A percentile compares a stretch with the other conserved stretches of the same genome.
Evolutionary conservation across 2,329 filamentous ascomycete genomes (phyloP).

Genomic region (Zarea fungicola): DNA sequence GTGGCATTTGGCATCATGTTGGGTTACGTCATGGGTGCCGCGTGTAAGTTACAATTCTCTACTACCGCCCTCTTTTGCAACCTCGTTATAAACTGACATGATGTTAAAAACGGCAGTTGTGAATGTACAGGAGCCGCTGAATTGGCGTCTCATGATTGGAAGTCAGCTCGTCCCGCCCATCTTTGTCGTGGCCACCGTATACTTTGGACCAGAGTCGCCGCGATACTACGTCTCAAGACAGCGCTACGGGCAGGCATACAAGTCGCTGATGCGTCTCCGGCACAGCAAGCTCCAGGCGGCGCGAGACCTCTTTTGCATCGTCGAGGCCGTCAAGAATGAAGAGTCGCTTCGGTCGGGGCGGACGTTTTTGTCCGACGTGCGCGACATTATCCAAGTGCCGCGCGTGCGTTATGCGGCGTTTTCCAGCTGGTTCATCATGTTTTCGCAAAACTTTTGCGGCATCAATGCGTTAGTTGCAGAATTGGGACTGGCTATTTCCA

Average conservation of each 20-base stretch:
- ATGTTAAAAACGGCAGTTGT: too few species aligned
- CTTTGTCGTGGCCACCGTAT: constrained; percentile 46
- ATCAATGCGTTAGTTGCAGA: too few species aligned
- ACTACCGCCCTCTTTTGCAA: too few species aligned
- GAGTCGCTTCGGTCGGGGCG: too few species aligned
- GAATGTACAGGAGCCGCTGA: too few species aligned
- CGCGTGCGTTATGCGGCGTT: constrained; percentile 54
- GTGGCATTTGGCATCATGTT: constrained; percentile 33
- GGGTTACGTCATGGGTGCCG: constrained; percentile 34
- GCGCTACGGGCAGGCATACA: constrained; percentile 37
- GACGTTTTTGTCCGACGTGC: too few species aligned
- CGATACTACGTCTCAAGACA: constrained; percentile 25
- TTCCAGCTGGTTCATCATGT: constrained; percentile 61
- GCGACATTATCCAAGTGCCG: too few species aligned
- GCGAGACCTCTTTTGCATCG: constrained; percentile 55
- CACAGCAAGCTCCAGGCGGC: constrained; percentile 52
- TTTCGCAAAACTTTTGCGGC: constrained; percentile 41
- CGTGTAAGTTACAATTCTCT: too few species aligned
- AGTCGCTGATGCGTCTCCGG: constrained; percentile 49
- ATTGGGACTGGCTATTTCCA: too few species aligned
- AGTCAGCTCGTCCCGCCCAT: constrained; percentile 50
- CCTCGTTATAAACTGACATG: too few species aligned
- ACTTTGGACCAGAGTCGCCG: constrained; percentile 49
- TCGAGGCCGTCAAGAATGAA: too few species aligned
- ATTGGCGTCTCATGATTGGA: constrained; percentile 36